Conservation (phyloP, 2,329 filamentous ascomycete species). For the Cladophialophora bantiana region DNA sequence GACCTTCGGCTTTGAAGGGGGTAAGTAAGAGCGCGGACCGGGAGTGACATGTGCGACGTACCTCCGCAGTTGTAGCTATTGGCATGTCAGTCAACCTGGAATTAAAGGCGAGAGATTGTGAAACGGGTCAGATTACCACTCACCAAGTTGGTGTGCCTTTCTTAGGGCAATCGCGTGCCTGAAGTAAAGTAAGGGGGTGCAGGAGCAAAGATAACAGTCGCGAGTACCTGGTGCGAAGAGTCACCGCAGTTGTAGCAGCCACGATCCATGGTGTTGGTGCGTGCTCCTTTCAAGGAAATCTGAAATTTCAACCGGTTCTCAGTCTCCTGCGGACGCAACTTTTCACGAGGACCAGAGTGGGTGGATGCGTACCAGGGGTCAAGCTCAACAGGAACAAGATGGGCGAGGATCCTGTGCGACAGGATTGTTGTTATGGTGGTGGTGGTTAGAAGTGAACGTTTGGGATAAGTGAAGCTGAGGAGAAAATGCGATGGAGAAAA, state of each 20-base stretch:
- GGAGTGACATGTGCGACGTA: conserved; percentile 53
- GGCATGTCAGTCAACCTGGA: conserved; percentile 36
- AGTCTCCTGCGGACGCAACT: background rate
- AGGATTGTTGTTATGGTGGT: background rate
- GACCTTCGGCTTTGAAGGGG: conserved; percentile 63
- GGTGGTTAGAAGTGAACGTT: conserved; percentile 12
- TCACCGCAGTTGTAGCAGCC: conserved; percentile 65
- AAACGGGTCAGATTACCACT: conserved; percentile 45
- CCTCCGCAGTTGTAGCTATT: conserved; percentile 80
- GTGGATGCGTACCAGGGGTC: conserved; percentile 2
- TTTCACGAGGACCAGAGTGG: background rate
- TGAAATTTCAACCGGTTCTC: conserved; percentile 5
- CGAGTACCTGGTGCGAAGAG: conserved; percentile 38
- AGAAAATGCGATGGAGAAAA: conserved; percentile 16
- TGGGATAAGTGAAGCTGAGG: conserved; percentile 10
- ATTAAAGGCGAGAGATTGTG: conserved; percentile 21
- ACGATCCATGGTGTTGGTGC: conserved; percentile 55
- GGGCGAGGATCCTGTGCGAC: background rate
- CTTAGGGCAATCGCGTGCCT: conserved; percentile 87
- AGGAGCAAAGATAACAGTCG: conserved; percentile 21
- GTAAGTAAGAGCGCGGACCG: conserved; percentile 15
- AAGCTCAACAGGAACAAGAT: conserved; percentile 1
- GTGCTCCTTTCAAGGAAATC: background rate
- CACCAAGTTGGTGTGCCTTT: conserved; percentile 83
- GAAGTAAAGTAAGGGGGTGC: conserved; percentile 37